Evolutionary conservation across 345 rosid genomes (phyloP), one percentile per base, ranked within the genome.

Genomic region (Pistacia integerrima): DNA sequence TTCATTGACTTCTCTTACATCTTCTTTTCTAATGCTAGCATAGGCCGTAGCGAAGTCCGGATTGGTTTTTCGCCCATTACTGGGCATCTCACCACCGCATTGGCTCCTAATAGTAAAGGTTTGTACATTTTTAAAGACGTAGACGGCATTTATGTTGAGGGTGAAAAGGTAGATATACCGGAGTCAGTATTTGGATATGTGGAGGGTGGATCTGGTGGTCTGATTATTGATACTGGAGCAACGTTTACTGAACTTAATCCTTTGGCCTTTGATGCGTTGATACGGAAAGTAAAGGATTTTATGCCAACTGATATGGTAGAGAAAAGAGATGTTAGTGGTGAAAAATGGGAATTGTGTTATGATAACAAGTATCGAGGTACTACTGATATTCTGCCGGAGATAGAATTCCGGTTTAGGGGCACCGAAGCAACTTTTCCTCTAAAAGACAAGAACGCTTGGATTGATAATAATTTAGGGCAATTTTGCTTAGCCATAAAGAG

Each of bases 201-300:
- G 0, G 2, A 70, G 0, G 70, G 70, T 3, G 70, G 69, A 1
- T 28, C 0, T 0, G 58, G 69, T 2, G 76, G 79, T 28, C 54
- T 77, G 55, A 12, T 59, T 51, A 61, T 74, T 9, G 76, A 74
- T 46, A 58, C 52, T 0, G 57, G 79, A n/a, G 7, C 30, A 4
- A 30, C 22, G n/a, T 18, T 8, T 58, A 56, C 73, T 12, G 17
- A 16, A 25, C 61, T 74, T 0, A 36, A 58, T 10, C 8, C 22
- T 7, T 3, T 20, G 4, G 44, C 51, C 55, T 14, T 52, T 17
- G 57, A 51, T 2, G 2, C n/a, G 1, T 3, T 20, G 41, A 41
- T 69, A 3, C 8, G 12, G 49, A 33, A 38, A 11, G 35, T 33
- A 5, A 22, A 18, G 3, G 12, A 2, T 61, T 41, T 6, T 14